Base-by-base conservation (phyloP, 129 eudicot species). In the Centella asiatica region DNA sequence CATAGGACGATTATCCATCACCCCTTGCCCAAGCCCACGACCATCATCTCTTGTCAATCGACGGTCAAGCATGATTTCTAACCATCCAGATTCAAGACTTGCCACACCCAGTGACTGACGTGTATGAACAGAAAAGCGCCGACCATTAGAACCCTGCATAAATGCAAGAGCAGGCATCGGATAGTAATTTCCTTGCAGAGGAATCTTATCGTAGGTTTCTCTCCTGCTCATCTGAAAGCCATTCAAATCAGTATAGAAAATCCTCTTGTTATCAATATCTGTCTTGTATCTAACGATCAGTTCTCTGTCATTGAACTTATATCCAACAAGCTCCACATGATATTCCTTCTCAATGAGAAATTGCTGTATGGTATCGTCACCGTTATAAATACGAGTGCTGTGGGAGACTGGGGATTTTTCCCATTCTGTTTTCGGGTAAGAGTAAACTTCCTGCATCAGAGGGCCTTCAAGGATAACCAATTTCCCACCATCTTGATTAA, bases 11-110 rank as follows among this genome's bases (percentile, higher is more conserved):
- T 93, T 93, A 78, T 93, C 99, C 72, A 70, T 76, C 54, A 93
- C 96, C 44, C 99, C 99, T 76, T 93, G 99, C 60, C 99, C 99
- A 15, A 93, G 95, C 46, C 99, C 99, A 72, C 99, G 96, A 0
- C 95, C 99, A 57, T 93, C 99, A 20, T 88, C 99, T 60, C 92
- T 80, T 44, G 69, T 70, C 51, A 93, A 52, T 46, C 99, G 86
- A 14, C 99, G 86, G 53, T 93, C 99, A 17, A 93, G 83, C 99
- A 93, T 93, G 72, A 93, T 73, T 79, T 93, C 99, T 19, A 93
- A 69, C 88, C 92, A 68, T 46, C 99, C 99, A 26, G 82, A 72
- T 71, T 80, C 80, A 14, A 90, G 95, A 76, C 95, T 84, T 5
- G 99, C 95, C 40, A 78, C 99, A 60, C 96, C 96, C 75, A 93